Evolutionary conservation across 208 protist species (phyloP), one percentile per base, ranked within the genome.

Genomic region (Acanthamoeba castellanii): DNA sequence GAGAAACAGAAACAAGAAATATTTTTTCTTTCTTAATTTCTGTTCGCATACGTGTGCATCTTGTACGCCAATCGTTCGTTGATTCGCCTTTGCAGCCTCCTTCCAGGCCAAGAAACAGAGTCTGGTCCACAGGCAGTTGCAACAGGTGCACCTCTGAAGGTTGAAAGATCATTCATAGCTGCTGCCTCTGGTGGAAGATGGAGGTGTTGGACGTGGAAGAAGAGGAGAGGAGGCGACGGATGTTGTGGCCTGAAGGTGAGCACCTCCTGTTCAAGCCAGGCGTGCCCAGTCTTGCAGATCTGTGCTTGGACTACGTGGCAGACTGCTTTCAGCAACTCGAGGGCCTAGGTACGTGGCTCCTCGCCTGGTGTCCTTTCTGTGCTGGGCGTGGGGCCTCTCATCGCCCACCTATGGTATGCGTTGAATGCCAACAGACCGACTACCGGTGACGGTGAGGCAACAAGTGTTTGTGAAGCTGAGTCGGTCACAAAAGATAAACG

Each of bases 281-380:
- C 55, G 82, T 89, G 82, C 42, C 82, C 42, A 89, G 52, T 27
- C 82, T 89, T 18, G 42, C 55, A 27, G 82, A 89, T 34, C 34
- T 89, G 82, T 89, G 82, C 82, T 45, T 89, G 30, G 42, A 89
- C 82, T 89, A 68, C 55, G 82, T 89, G 82, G 82, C 82, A 1
- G 82, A 89, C 20, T 61, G 45, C 82, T 89, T 89, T 34, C 52
- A 89, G 82, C 82, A 89, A 25, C 55, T 89, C 9, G 82, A 89
- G 47, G 42, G 42, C n/a, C 82, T 89, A 8, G 82, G 82, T 89
- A 64, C 55, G 42, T 47, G 42, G 42, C 42, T 47, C 42, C 42
- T 47, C 42, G 42, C 42, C 42, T 47, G 55, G 55, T 1, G 55
- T 59, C 55, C 55, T 8, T 0, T 47, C 1, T 47, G 2, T 47